phyloP scores from a whole-genome alignment of 176 grass and related monocot genomes.

The Oryza meridionalis region DNA sequence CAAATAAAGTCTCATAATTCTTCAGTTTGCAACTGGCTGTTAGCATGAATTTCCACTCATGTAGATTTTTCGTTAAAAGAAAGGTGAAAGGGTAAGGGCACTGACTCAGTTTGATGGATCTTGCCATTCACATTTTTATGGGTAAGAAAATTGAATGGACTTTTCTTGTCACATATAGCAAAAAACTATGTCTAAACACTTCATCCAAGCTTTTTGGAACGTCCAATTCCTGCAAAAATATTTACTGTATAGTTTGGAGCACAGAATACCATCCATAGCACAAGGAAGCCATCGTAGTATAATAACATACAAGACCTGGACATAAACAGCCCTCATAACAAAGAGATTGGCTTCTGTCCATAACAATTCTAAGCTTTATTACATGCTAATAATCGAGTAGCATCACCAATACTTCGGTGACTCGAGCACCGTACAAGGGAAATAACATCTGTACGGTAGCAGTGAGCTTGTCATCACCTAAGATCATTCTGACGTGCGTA shows the following conservation, averaged over 20 bases:
- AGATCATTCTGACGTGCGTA: not conserved
- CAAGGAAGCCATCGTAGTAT: not conserved
- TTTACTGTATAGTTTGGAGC: not conserved
- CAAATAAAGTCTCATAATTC: not conserved
- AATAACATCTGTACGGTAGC: constrained; percentile 39
- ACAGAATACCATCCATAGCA: not conserved
- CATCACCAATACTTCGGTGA: not conserved
- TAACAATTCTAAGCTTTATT: constrained; percentile 41
- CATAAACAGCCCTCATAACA: not conserved
- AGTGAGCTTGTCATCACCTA: constrained; percentile 27
- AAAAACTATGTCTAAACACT: not conserved
- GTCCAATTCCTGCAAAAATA: not conserved
- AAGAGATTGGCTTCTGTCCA: not conserved
- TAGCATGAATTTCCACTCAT: not conserved
- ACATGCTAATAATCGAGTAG: constrained; percentile 4
- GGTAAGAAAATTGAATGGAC: not conserved
- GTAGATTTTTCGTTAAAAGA: no score
- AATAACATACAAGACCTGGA: not conserved
- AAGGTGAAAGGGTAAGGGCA: not conserved
- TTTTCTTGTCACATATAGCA: not conserved
- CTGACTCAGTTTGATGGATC: not conserved
- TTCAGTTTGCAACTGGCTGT: not conserved
- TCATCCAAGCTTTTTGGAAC: not conserved
- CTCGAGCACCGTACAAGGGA: constrained; percentile 19
- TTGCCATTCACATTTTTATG: not conserved